Conservation (phyloP, 257 asterid genomes). For the Solanum rostratum region DNA sequence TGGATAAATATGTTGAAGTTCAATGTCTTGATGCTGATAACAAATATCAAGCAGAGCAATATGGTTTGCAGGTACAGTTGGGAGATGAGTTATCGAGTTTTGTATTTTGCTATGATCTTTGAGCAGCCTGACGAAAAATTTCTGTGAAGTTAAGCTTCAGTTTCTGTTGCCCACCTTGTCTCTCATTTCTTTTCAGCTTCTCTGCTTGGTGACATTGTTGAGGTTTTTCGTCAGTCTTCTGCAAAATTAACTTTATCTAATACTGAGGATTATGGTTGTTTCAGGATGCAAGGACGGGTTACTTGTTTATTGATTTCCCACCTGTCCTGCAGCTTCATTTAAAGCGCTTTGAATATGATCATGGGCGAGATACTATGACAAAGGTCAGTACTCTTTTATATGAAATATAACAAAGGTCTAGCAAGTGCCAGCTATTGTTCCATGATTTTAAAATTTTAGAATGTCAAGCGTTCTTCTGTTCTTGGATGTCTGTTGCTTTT, state of each 20-base stretch:
- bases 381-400: conserved; percentile 44
- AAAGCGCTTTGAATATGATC: conserved; percentile 95
- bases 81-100: background rate
- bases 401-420: background rate
- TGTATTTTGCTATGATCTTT: background rate
- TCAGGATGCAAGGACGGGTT: conserved; percentile 98
- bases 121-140: background rate
- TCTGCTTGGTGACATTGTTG: background rate
- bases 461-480: background rate
- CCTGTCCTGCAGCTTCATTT: conserved; percentile 99
- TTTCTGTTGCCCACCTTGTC: background rate
- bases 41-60: conserved; percentile 74
- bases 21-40: conserved; percentile 94
- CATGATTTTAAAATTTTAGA: background rate
- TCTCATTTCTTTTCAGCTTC: background rate
- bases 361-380: conserved; percentile 79
- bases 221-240: background rate
- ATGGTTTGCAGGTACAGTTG: conserved; percentile 67
- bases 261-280: conserved; percentile 10
- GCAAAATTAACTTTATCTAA: background rate
- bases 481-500: background rate
- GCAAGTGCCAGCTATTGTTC: background rate
- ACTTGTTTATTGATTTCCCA: conserved; percentile 82
- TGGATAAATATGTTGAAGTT: conserved; percentile 94
- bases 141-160: background rate